A percentile compares a stretch with the other conserved stretches of the same genome.
Conservation (phyloP, 768 basidiomycete genomes). For the Pisolithus microcarpus region DNA sequence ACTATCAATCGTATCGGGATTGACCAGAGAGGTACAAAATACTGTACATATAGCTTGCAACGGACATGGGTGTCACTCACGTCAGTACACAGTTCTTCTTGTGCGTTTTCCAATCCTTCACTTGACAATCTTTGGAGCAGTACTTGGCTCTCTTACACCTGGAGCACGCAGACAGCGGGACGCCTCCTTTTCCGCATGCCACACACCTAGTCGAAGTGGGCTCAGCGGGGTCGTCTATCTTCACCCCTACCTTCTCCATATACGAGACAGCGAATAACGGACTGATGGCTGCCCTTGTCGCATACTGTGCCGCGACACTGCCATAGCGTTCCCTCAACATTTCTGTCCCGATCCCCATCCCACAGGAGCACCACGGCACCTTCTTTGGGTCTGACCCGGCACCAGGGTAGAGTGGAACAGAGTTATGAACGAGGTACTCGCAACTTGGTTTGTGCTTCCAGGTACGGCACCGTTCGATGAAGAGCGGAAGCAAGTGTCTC, state of each 20-base stretch:
- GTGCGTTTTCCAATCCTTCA: slow-evolving; percentile 40
- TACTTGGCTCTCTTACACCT: slow-evolving; percentile 35
- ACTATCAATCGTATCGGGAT: too few species aligned
- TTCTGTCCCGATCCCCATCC: slow-evolving; percentile 40
- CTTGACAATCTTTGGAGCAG: slow-evolving; percentile 41
- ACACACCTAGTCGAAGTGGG: slow-evolving; percentile 7
- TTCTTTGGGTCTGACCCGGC: slow-evolving; percentile 24
- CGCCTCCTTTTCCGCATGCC: slow-evolving; percentile 16
- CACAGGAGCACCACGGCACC: slow-evolving; percentile 47
- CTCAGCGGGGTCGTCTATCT: not conserved
- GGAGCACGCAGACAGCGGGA: slow-evolving; percentile 25
- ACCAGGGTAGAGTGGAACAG: slow-evolving; percentile 27
- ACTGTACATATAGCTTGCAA: too few species aligned
- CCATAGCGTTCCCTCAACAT: slow-evolving; percentile 34
- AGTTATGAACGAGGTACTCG: slow-evolving; percentile 30
- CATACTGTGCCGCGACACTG: slow-evolving; percentile 32
- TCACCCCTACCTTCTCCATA: slow-evolving; percentile 33
- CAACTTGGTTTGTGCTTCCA: slow-evolving; percentile 42
- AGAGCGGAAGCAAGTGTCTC: slow-evolving; percentile 41
- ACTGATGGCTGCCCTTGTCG: slow-evolving; percentile 43
- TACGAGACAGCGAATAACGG: slow-evolving; percentile 50
- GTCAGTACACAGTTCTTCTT: slow-evolving; percentile 26
- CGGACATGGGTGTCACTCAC: too few species aligned
- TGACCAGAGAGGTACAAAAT: too few species aligned
- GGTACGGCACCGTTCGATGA: slow-evolving; percentile 42